Evolutionary conservation across 805 yeast species (phyloP).

Genomic region (Wickerhamomyces mucosus): DNA sequence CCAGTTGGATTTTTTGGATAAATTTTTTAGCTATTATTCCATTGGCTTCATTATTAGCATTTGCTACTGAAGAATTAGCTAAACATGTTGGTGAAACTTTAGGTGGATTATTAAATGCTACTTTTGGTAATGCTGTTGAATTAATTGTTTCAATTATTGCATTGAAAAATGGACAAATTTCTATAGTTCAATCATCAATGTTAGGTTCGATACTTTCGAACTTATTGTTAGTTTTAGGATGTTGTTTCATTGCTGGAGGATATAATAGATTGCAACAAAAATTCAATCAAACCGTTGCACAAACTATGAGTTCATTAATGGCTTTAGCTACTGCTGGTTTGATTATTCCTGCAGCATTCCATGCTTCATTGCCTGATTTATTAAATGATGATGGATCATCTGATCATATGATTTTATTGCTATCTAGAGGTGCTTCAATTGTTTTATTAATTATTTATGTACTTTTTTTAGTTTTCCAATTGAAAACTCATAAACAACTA

Average conservation of each 20-base stretch:
- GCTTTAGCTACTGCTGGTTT: slow-evolving; percentile 86
- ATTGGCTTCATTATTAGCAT: slow-evolving; percentile 81
- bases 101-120: slow-evolving; percentile 92
- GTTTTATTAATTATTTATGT: slow-evolving; percentile 70
- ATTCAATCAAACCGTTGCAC: slow-evolving; percentile 95
- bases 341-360: slow-evolving; percentile 93
- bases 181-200: slow-evolving; percentile 97
- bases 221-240: slow-evolving; percentile 83
- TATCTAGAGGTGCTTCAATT: slow-evolving; percentile 81
- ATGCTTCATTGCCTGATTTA: slow-evolving; percentile 52
- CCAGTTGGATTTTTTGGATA: slow-evolving; percentile 50
- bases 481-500: slow-evolving; percentile 71
- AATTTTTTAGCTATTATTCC: slow-evolving; percentile 91
- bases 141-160: slow-evolving; percentile 92
- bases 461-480: slow-evolving; percentile 77
- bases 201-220: slow-evolving; percentile 89
- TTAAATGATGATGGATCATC: slow-evolving; percentile 24
- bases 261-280: slow-evolving; percentile 74
- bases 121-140: slow-evolving; percentile 97
- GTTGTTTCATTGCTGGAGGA: slow-evolving; percentile 92
- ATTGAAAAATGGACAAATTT: slow-evolving; percentile 70
- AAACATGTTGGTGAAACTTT: slow-evolving; percentile 83
- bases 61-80: slow-evolving; percentile 88
- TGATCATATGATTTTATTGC: slow-evolving; percentile 44
- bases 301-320: slow-evolving; percentile 91